These are phyloP conservation scores for Globisporangium polare DNA, from an alignment of 352 stramenopile genomes.

Conservation along the genomic window DNA sequence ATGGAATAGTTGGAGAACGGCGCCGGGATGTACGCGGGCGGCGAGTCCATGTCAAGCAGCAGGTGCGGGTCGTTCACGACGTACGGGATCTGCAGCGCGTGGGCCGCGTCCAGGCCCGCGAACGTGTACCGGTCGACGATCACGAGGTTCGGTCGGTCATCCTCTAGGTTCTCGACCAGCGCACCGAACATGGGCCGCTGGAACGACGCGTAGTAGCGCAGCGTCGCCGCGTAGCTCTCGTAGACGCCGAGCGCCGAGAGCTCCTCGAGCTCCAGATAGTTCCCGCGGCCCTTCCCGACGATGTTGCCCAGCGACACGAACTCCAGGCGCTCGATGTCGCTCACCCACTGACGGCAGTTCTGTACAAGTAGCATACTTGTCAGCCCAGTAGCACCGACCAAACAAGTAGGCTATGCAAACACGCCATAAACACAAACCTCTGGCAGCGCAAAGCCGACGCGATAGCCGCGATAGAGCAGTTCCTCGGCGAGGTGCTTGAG, in stretches of 20 bases:
- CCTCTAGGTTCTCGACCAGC: conserved; percentile 56
- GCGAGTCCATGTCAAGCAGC: conserved; percentile 83
- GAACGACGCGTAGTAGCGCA: conserved; percentile 78
- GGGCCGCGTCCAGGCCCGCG: conserved; percentile 63
- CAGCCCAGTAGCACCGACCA: background rate
- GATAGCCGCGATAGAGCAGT: conserved; percentile 65
- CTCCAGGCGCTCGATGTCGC: conserved; percentile 67
- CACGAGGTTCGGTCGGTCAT: conserved; percentile 63
- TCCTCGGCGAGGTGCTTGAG: conserved; percentile 77
- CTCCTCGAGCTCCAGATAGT: conserved; percentile 25
- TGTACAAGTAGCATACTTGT: conserved; percentile 10
- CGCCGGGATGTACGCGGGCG: conserved; percentile 72
- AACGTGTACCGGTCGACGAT: conserved; percentile 84
- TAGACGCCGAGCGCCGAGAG: conserved; percentile 44
- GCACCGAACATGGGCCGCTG: conserved; percentile 68
- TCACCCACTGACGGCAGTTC: conserved; percentile 76
- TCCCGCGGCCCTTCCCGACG: conserved; percentile 30
- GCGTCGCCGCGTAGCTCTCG: conserved; percentile 56
- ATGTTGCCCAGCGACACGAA: conserved; percentile 78
- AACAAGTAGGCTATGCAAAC: background rate
- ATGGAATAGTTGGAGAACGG: conserved; percentile 82
- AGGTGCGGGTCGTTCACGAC: conserved; percentile 79
- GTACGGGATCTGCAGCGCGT: conserved; percentile 65
- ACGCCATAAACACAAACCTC: conserved; percentile 32
- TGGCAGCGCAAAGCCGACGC: conserved; percentile 74